These are phyloP conservation scores for Colletotrichum chlorophyti DNA, from an alignment of 2,329 filamentous ascomycete genomes.

Conservation along the genomic window DNA sequence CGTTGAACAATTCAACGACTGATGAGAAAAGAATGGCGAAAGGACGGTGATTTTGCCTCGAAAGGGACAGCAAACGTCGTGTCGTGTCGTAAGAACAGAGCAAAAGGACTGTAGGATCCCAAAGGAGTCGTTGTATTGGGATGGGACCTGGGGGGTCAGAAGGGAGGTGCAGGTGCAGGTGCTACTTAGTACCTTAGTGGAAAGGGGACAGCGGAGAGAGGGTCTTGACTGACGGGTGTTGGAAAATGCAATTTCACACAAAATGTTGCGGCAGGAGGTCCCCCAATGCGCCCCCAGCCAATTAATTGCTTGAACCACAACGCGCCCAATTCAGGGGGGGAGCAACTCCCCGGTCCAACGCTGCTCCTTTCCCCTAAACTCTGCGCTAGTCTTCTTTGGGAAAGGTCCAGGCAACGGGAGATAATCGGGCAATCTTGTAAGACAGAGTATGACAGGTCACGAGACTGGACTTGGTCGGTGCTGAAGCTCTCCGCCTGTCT, in stretches of 20 bases:
- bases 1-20: conserved; percentile 21
- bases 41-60: conserved; percentile 10
- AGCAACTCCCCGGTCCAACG: conserved; percentile 24
- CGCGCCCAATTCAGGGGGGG: conserved; percentile 32
- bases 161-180: conserved; percentile 26
- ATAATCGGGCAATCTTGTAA: conserved; percentile 25
- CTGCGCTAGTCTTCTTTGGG: not conserved
- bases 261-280: conserved; percentile 41
- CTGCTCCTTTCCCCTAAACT: conserved; percentile 27
- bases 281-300: conserved; percentile 28
- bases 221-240: conserved; percentile 31
- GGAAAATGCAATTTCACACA: conserved; percentile 47
- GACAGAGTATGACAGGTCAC: conserved; percentile 22
- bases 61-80: conserved; percentile 21
- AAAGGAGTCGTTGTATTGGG: conserved; percentile 28
- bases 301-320: conserved; percentile 29
- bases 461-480: conserved; percentile 23
- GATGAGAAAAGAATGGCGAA: conserved; percentile 8
- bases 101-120: conserved; percentile 26
- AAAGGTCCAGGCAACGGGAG: conserved; percentile 3
- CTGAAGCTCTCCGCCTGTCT: conserved; percentile 12
- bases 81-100: conserved; percentile 23
- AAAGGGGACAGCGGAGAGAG: conserved; percentile 33
- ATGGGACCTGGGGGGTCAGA: conserved; percentile 21
- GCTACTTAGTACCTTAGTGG: too few species aligned